These are phyloP conservation scores for Naganishia friedmannii DNA, from an alignment of 768 basidiomycete genomes.

Conservation along the genomic window DNA sequence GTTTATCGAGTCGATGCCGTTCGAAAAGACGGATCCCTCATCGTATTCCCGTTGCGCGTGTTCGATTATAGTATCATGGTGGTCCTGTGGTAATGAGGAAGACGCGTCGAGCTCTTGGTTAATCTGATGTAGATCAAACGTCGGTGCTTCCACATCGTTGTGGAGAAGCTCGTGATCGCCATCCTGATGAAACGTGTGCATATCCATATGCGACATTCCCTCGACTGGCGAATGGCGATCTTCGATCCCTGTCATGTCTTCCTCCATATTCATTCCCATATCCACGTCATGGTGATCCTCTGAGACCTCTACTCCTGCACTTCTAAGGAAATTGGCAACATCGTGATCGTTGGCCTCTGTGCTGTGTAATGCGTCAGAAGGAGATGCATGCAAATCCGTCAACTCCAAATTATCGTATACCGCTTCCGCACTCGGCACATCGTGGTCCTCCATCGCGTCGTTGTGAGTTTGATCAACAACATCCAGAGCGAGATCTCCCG, in stretches of 20 bases:
- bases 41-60: neutral
- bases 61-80: neutral
- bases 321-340: constrained; percentile 11
- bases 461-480: neutral
- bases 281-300: constrained; percentile 12
- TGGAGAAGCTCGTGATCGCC: neutral
- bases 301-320: constrained; percentile 8
- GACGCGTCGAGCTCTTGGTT: constrained; percentile 18
- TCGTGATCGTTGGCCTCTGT: neutral
- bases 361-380: neutral
- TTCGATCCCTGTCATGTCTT: neutral
- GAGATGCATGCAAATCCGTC: neutral
- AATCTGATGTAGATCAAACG: constrained; percentile 21
- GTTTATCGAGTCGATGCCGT: neutral
- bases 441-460: neutral
- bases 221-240: constrained; percentile 8
- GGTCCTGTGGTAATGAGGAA: neutral
- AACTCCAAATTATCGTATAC: constrained; percentile 3
- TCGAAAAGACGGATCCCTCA: neutral
- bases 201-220: constrained; percentile 9
- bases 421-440: neutral
- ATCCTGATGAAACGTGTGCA: neutral
- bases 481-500: neutral
- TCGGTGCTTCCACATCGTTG: neutral
- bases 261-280: constrained; percentile 4